Conservation (phyloP, 352 stramenopile species). For the Phytopythium chamaehyphon region DNA sequence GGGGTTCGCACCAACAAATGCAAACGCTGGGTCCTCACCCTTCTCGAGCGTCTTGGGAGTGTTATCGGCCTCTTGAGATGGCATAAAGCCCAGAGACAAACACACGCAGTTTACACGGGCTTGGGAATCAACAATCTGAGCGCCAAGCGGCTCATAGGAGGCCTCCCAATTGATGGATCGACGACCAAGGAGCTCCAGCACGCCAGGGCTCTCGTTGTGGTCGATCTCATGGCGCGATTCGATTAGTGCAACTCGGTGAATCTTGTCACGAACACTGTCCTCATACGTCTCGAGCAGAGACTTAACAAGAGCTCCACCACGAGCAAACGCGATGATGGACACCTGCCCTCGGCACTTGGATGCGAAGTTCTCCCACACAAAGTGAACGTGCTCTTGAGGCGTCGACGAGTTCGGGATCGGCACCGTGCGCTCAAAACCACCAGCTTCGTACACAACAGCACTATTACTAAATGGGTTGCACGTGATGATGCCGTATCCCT, state of each 20-base stretch:
- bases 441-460: conserved; percentile 86
- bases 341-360: conserved; percentile 82
- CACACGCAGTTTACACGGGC: conserved; percentile 84
- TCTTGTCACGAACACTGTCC: conserved; percentile 65
- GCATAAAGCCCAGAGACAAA: conserved; percentile 80
- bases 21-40: conserved; percentile 74
- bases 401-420: conserved; percentile 81
- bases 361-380: conserved; percentile 85
- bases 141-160: conserved; percentile 76
- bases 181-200: conserved; percentile 78
- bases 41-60: conserved; percentile 75
- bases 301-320: conserved; percentile 77
- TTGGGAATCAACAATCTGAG: conserved; percentile 85
- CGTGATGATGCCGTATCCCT: conserved; percentile 82
- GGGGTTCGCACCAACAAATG: conserved; percentile 77
- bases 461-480: conserved; percentile 88
- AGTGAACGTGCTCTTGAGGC: conserved; percentile 82
- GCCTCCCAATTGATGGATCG: conserved; percentile 88
- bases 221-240: conserved; percentile 89
- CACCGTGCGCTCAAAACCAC: conserved; percentile 81
- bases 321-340: conserved; percentile 80
- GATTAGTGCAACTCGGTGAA: conserved; percentile 80
- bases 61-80: conserved; percentile 57
- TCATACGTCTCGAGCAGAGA: conserved; percentile 82
- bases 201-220: conserved; percentile 63